Percentiles rank a stretch among this genome's conserved stretches.
phyloP scores from a whole-genome alignment of 306 rosid species.

The Arachis stenosperma region DNA sequence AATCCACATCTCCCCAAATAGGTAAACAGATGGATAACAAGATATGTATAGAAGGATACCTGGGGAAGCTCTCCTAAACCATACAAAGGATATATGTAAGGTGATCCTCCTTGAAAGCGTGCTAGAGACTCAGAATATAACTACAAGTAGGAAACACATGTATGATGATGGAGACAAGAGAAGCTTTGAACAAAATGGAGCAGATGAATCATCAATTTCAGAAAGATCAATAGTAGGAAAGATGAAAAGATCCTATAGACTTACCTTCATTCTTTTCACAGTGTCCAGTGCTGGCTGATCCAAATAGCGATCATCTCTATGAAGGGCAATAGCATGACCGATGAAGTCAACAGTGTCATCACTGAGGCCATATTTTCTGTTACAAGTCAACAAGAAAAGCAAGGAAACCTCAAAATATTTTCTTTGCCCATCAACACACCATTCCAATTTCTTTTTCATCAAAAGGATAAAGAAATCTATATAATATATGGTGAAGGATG shows the following conservation, averaged over 20 bases:
- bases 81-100: constrained; percentile 95
- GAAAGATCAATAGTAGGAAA: constrained; percentile 25
- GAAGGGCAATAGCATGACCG: constrained; percentile 99
- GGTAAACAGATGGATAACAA: constrained; percentile 18
- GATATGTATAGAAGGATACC: constrained; percentile 48
- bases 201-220: constrained; percentile 19
- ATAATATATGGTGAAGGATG: not conserved
- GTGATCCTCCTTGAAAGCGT: constrained; percentile 98
- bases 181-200: constrained; percentile 29
- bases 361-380: constrained; percentile 95
- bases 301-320: constrained; percentile 89
- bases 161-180: constrained; percentile 24
- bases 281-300: constrained; percentile 92
- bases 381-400: constrained; percentile 41
- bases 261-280: constrained; percentile 95
- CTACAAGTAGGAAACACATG: constrained; percentile 50
- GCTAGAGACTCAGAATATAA: constrained; percentile 93
- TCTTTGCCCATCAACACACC: constrained; percentile 8
- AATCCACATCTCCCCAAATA: not conserved
- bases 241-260: constrained; percentile 24
- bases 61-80: constrained; percentile 99
- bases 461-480: constrained; percentile 21
- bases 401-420: constrained; percentile 22
- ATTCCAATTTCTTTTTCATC: constrained; percentile 16
- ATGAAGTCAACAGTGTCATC: constrained; percentile 90